phyloP scores from a whole-genome alignment of 176 grass and related monocot genomes.

The Oryza meyeriana region DNA sequence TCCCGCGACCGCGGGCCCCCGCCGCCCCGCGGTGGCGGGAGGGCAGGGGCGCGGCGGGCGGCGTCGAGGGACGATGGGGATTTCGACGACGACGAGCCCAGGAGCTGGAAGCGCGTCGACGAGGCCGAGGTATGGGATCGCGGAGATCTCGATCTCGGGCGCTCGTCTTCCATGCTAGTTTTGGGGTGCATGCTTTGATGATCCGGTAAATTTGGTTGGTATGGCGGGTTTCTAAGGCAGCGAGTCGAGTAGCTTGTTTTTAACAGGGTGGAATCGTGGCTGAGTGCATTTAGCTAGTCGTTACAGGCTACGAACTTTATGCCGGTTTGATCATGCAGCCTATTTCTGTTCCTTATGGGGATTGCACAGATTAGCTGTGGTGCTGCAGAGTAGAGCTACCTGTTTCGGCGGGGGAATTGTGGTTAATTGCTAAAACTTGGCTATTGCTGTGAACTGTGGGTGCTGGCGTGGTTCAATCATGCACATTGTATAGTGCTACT shows the following conservation, averaged over 20 bases:
- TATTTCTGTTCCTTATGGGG: conserved; percentile 5
- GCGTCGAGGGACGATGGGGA: conserved; percentile 75
- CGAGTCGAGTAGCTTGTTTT: neutral
- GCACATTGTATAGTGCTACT: neutral
- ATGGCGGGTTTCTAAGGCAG: neutral
- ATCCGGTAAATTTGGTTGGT: neutral
- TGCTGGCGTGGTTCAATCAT: neutral
- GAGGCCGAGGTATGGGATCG: conserved; percentile 79
- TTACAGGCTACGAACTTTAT: neutral
- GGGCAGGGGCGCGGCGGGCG: conserved; percentile 45
- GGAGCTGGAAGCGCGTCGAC: conserved; percentile 97
- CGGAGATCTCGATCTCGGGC: conserved; percentile 43
- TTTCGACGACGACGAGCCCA: conserved; percentile 80
- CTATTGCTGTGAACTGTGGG: neutral
- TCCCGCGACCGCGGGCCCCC: conserved; percentile 52
- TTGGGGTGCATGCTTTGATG: neutral
- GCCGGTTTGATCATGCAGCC: neutral
- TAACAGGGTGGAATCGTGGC: neutral
- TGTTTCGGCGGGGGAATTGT: neutral
- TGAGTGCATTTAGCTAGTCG: conserved; percentile 7
- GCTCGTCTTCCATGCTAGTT: neutral
- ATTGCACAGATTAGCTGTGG: neutral
- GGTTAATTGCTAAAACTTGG: neutral
- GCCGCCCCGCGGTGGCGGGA: conserved; percentile 40
- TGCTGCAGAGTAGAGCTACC: neutral